A percentile compares a stretch with the other conserved stretches of the same genome.
These are phyloP conservation scores for Phytopythium ostracodes DNA, from an alignment of 352 stramenopile genomes.

Conservation along the genomic window DNA sequence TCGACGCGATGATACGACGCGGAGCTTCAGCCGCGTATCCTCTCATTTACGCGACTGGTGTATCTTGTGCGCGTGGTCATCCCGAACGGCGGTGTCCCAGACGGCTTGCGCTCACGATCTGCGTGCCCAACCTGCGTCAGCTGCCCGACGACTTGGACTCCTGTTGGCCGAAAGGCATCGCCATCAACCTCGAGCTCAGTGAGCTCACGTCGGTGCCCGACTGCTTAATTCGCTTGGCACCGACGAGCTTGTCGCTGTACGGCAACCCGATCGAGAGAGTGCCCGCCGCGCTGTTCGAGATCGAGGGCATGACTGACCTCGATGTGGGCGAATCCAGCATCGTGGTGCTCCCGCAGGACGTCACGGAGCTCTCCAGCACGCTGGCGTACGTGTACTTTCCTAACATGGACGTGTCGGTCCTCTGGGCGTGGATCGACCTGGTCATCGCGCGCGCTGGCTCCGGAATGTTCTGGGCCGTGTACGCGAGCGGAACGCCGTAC, in stretches of 20 bases:
- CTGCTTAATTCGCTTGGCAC: slow-evolving; percentile 9
- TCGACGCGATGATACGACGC: slow-evolving; percentile 11
- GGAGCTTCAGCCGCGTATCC: neutral
- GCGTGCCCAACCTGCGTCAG: slow-evolving; percentile 23
- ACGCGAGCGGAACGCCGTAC: slow-evolving; percentile 2
- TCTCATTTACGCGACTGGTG: slow-evolving; percentile 5
- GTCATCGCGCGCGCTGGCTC: slow-evolving; percentile 3
- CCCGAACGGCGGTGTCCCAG: slow-evolving; percentile 20
- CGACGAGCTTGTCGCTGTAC: slow-evolving; percentile 19
- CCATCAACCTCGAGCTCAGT: slow-evolving; percentile 24
- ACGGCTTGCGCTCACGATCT: slow-evolving; percentile 22
- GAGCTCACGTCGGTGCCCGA: slow-evolving; percentile 10
- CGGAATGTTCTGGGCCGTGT: slow-evolving; percentile 4
- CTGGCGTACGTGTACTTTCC: slow-evolving; percentile 15
- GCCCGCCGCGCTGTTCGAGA: slow-evolving; percentile 16
- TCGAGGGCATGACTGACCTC: slow-evolving; percentile 14
- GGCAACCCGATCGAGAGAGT: slow-evolving; percentile 17
- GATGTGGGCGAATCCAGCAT: slow-evolving; percentile 14
- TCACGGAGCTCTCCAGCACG: slow-evolving; percentile 12
- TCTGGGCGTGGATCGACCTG: slow-evolving; percentile 25
- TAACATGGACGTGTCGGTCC: slow-evolving; percentile 17
- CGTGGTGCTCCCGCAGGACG: slow-evolving; percentile 12
- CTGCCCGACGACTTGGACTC: slow-evolving; percentile 30
- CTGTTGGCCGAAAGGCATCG: slow-evolving; percentile 28
- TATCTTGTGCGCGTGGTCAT: slow-evolving; percentile 26